These are phyloP conservation scores for Lagerstroemia speciosa DNA, from an alignment of 345 rosid genomes.

Conservation along the genomic window DNA sequence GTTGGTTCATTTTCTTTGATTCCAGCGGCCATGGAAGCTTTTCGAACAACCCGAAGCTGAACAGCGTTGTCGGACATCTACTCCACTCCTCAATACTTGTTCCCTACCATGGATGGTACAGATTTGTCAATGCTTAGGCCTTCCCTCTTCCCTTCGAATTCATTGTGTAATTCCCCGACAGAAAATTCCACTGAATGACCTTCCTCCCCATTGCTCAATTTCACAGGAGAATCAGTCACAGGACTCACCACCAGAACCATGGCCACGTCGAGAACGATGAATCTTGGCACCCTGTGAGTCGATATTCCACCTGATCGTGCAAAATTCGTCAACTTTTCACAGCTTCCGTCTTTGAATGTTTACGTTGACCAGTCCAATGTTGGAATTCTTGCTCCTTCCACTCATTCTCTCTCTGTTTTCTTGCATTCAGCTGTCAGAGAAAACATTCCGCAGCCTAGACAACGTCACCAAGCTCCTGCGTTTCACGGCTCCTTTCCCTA, in stretches of 20 bases:
- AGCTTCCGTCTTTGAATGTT: not conserved
- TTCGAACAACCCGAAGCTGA: constrained; percentile 59
- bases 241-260: constrained; percentile 92
- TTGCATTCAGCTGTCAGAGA: constrained; percentile 61
- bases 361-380: not conserved
- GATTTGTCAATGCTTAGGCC: not conserved
- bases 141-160: not conserved
- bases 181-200: not conserved
- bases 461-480: constrained; percentile 36
- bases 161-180: too few relatives aligned
- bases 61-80: constrained; percentile 78
- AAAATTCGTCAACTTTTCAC: not conserved
- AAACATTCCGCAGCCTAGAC: constrained; percentile 49
- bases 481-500: constrained; percentile 70
- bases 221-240: constrained; percentile 86
- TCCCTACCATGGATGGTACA: constrained; percentile 93
- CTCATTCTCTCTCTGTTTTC: too few relatives aligned
- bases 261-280: constrained; percentile 95
- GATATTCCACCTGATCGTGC: not conserved
- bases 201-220: not conserved
- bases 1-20: not conserved
- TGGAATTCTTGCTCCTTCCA: too few relatives aligned
- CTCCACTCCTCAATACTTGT: constrained; percentile 87
- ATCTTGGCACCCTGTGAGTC: constrained; percentile 79
- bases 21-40: constrained; percentile 93